Conservation (phyloP, 2,329 filamentous ascomycete species). For the Diaporthe eres region DNA sequence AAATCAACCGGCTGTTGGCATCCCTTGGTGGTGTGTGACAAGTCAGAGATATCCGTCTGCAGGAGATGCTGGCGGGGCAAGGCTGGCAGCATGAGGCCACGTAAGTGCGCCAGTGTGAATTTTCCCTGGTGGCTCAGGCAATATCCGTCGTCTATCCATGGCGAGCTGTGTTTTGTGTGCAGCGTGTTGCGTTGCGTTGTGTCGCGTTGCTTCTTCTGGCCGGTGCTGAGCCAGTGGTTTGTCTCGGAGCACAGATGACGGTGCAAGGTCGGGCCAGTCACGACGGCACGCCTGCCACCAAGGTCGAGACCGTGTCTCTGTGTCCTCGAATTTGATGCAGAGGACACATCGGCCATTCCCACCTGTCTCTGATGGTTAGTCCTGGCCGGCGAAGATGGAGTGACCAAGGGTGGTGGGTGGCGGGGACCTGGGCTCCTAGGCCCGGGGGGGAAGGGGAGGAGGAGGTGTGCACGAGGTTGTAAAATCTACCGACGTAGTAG, state of each 20-base stretch:
- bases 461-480: background rate
- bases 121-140: constrained; percentile 18
- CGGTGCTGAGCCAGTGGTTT: constrained; percentile 4
- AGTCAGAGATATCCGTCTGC: constrained; percentile 15
- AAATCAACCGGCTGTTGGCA: constrained; percentile 12
- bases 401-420: background rate
- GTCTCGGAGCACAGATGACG: constrained; percentile 25
- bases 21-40: background rate
- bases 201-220: constrained; percentile 13
- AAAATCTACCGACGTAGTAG: background rate
- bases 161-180: constrained; percentile 13
- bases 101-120: constrained; percentile 7
- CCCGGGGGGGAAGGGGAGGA: background rate
- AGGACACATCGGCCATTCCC: constrained; percentile 9
- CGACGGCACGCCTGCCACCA: background rate
- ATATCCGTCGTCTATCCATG: constrained; percentile 5
- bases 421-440: background rate
- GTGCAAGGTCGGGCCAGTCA: constrained; percentile 12
- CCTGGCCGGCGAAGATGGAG: background rate
- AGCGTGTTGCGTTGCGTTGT: background rate
- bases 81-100: constrained; percentile 28
- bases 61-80: constrained; percentile 15
- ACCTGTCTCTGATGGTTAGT: background rate
- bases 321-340: background rate
- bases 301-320: constrained; percentile 30